These are phyloP conservation scores for Chlorella ohadii DNA, from an alignment of 139 green algal genomes.

Conservation along the genomic window DNA sequence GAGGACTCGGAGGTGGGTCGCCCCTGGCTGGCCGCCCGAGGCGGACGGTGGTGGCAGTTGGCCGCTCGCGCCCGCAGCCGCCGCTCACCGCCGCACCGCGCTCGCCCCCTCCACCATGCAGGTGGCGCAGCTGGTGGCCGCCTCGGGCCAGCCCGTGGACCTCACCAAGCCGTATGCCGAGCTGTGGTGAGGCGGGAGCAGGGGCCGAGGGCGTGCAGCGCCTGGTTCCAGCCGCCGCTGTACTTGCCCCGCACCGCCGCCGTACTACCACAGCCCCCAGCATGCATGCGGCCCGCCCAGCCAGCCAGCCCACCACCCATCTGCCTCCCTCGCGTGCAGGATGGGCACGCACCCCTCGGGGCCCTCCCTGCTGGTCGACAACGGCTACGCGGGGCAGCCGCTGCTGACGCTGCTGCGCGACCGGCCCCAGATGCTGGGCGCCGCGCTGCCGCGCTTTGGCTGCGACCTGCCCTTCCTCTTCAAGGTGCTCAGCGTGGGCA, in stretches of 20 bases:
- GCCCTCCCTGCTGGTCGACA: slow-evolving; percentile 69
- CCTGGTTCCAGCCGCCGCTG: background rate
- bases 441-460: slow-evolving; percentile 71
- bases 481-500: slow-evolving; percentile 97
- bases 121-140: slow-evolving; percentile 78
- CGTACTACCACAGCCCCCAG: background rate
- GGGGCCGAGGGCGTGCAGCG: too few relatives aligned
- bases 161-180: slow-evolving; percentile 89
- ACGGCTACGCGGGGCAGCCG: slow-evolving; percentile 26
- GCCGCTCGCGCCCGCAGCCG: background rate
- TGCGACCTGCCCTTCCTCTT: slow-evolving; percentile 93
- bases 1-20: slow-evolving; percentile 69
- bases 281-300: background rate
- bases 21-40: background rate
- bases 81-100: background rate
- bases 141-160: slow-evolving; percentile 72
- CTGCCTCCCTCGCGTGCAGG: slow-evolving; percentile 46
- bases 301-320: background rate
- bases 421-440: slow-evolving; percentile 79
- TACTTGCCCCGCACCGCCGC: background rate
- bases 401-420: slow-evolving; percentile 72
- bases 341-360: slow-evolving; percentile 96
- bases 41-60: background rate
- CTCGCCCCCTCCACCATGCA: slow-evolving; percentile 33
- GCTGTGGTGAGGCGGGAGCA: slow-evolving; percentile 84